Evolutionary conservation across 192 early-diverging fungal species (phyloP), one percentile per base, ranked within the genome.

Genomic region (Coemansia sp.): DNA sequence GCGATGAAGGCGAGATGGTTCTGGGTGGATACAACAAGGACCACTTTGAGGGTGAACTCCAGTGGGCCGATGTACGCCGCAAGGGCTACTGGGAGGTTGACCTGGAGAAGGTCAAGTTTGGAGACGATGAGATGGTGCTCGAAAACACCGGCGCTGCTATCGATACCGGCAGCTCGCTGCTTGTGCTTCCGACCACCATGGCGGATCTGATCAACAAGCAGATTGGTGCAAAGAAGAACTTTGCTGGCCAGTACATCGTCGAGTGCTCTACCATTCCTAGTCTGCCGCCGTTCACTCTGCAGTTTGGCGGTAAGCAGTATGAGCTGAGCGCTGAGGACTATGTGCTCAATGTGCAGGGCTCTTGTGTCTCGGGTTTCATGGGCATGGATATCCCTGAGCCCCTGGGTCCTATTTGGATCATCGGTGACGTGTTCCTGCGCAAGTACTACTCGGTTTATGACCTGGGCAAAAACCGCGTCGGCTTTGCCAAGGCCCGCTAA

Each of bases 1-100:
- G 75, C 23, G 81, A 62, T 3, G 80, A 80, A 5, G 96, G 96
- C 36, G 90, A 91, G 66, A 83, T 99, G 64, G 78, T 86, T 19
- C 87, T 99, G 63, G 96, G 96, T 40, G 94, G 85, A 20, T 59
- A 87, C 34, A 84, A 97, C 69, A 33, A 83, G 49, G 78, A 74
- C 20, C 91, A 86, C 61, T 95, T 83, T 66, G 69, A 51, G 7
- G 87, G 87, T 27, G 75, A 85, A 9, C 67, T 88, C 42, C 55
- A 78, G 38, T 99, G 88, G 87, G 85, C 91, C 41, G 81, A 88
- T 18, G 86, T 99, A 49, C 79, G 82, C 33, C 86, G 93, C 60
- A 92, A 93, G 73, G 94, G 83, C 0, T 99, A 99, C 78, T 99
- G 96, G 96, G 96, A 99, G 74, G 91, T 97, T 38, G 84, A 86